Evolutionary conservation across 306 rosid genomes (phyloP), one percentile per base, ranked within the genome.

Genomic region (Glycine latifolia): DNA sequence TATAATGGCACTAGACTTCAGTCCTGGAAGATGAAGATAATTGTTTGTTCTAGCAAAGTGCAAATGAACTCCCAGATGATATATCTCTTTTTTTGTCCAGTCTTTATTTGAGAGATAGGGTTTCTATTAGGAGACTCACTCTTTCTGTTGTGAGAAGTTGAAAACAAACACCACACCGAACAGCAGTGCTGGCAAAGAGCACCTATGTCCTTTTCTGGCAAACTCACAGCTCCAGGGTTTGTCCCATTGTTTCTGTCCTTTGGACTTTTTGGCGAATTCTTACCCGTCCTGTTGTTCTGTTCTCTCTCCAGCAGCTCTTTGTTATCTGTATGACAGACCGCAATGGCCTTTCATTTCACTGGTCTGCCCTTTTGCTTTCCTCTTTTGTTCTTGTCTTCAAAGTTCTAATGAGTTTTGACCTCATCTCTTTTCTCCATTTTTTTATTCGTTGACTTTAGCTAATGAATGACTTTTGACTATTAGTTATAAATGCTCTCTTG

Each of bases 1-100:
- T 62, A 35, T 74, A 63, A 53, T 72, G 76, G n/a, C 63, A 53
- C 46, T 71, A 37, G 55, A 52, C 58, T 41, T 26, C 49, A 61
- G 33, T 62, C 48, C 48, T 60, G 41, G 12, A 68, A 75, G 84
- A 71, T 68, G 80, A 53, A 41, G 33, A 59, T 55, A 75, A 52
- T 43, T 41, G 41, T 17, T 66, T 79, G 20, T 75, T 80, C 52
- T 71, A 73, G 76, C 56, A 71, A 81, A 54, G 54, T 55, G 59
- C 13, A 37, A 75, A 61, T 26, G 44, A 78, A 62, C 79, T 62
- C 65, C 14, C 8, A 77, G 15, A 70, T 81, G 48, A 13, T 37
- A 60, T 37, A 63, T 74, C 39, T 81, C 79, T 37, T 15, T 65
- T 43, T 63, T 53, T 73, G 80, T 65, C 47, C 43, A 4, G 44